phyloP scores from a whole-genome alignment of 1,139 yeast genomes.

The Suhomyces chickasaworum region DNA sequence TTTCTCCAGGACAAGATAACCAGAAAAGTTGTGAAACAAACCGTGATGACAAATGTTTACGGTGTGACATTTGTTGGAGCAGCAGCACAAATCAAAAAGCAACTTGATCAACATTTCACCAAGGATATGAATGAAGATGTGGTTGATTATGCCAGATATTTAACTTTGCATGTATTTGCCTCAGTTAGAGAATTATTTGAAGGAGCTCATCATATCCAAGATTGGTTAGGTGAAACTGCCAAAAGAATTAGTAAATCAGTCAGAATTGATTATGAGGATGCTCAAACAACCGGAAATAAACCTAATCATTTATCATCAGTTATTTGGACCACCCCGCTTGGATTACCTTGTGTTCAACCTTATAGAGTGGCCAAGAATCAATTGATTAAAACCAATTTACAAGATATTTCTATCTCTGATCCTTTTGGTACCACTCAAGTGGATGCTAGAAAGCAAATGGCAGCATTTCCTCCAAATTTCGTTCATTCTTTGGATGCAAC shows the following conservation, averaged over 20 bases:
- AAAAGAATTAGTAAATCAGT: conserved; percentile 77
- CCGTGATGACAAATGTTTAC: conserved; percentile 98
- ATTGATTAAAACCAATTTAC: conserved; percentile 75
- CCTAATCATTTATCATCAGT: conserved; percentile 81
- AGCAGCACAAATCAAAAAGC: conserved; percentile 78
- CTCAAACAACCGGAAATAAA: conserved; percentile 33
- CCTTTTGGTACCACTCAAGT: conserved; percentile 83
- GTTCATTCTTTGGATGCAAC: conserved; percentile 96
- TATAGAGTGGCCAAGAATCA: conserved; percentile 70
- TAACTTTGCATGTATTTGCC: conserved; percentile 77
- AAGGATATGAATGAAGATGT: conserved; percentile 46
- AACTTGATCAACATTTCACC: conserved; percentile 49
- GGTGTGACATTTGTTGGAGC: conserved; percentile 98
- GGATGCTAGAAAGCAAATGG: conserved; percentile 83
- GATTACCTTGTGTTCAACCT: conserved; percentile 94
- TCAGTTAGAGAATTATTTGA: conserved; percentile 84
- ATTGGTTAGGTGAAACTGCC: conserved; percentile 92
- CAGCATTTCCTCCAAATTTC: conserved; percentile 95
- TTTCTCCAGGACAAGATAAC: conserved; percentile 63
- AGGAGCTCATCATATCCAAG: conserved; percentile 94
- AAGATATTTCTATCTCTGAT: conserved; percentile 78
- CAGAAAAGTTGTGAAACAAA: conserved; percentile 91
- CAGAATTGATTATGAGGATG: conserved; percentile 55
- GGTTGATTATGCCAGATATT: conserved; percentile 57
- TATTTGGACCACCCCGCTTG: conserved; percentile 96